Evolutionary conservation across 2,329 filamentous ascomycete species (phyloP).

Genomic region (Sclerotinia trifoliorum): DNA sequence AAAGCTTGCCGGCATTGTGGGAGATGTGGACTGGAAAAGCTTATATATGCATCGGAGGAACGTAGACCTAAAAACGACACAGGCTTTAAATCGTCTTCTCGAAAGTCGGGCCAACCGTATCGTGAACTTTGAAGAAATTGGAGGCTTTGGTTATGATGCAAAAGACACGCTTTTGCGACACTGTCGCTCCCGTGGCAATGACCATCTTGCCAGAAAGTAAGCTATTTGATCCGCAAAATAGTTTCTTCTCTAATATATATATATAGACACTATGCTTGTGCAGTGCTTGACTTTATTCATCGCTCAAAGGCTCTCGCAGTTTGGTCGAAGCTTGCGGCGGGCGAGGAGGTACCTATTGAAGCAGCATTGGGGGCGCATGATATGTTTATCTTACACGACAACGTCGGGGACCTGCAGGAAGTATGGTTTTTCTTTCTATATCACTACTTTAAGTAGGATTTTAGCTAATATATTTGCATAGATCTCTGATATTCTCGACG

Average conservation of each 20-base stretch:
- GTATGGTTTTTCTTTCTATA: constrained; percentile 40
- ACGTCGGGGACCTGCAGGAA: constrained; percentile 71
- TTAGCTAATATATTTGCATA: constrained; percentile 39
- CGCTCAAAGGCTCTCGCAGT: constrained; percentile 73
- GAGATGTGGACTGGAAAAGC: constrained; percentile 69
- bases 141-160: constrained; percentile 75
- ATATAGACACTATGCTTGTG: constrained; percentile 69
- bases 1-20: constrained; percentile 54
- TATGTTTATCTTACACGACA: constrained; percentile 77
- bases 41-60: constrained; percentile 59
- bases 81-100: constrained; percentile 66
- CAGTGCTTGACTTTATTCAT: constrained; percentile 76
- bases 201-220: constrained; percentile 73
- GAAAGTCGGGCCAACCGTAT: constrained; percentile 68
- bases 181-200: constrained; percentile 55
- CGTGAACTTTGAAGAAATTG: constrained; percentile 67
- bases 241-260: constrained; percentile 2
- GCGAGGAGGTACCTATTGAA: constrained; percentile 62
- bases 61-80: constrained; percentile 52
- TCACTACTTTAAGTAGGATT: background rate
- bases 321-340: constrained; percentile 61
- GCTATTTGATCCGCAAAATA: constrained; percentile 17
- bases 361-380: constrained; percentile 79
- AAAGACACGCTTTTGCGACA: constrained; percentile 80
- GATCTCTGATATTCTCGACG: constrained; percentile 65